Evolutionary conservation across 2,329 filamentous ascomycete species (phyloP).

Genomic region (Fusarium armeniacum): DNA sequence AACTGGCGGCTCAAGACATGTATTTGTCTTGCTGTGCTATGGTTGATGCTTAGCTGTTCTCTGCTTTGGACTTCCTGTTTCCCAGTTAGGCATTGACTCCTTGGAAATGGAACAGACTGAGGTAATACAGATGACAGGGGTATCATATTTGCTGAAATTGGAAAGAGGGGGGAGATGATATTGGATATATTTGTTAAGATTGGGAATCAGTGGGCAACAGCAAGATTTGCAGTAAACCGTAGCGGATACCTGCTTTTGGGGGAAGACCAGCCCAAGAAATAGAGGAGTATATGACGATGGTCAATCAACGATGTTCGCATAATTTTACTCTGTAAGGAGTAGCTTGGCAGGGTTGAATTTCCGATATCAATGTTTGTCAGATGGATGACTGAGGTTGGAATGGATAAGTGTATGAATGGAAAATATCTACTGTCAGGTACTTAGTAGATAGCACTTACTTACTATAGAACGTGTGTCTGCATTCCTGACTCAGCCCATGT

Average conservation of each 20-base stretch:
- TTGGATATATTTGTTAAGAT: conserved; percentile 37
- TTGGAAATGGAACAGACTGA: conserved; percentile 35
- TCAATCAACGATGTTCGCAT: conserved; percentile 8
- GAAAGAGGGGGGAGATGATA: conserved; percentile 40
- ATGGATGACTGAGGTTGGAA: not conserved
- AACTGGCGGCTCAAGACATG: conserved; percentile 32
- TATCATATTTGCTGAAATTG: conserved; percentile 27
- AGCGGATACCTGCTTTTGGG: conserved; percentile 35
- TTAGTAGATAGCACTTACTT: not conserved
- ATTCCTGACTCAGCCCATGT: conserved; percentile 7
- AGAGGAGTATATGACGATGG: conserved; percentile 37
- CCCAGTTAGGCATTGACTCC: conserved; percentile 33
- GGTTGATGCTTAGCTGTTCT: conserved; percentile 18
- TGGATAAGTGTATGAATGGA: not conserved
- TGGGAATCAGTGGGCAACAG: conserved; percentile 39
- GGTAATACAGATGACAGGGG: conserved; percentile 45
- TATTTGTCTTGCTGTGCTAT: conserved; percentile 32
- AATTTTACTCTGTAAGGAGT: conserved; percentile 23
- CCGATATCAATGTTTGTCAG: conserved; percentile 14
- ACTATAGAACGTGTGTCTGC: not conserved
- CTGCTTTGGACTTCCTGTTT: conserved; percentile 26
- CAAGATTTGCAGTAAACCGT: conserved; percentile 45
- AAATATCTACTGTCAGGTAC: not conserved
- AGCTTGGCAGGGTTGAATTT: conserved; percentile 1
- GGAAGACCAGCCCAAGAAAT: conserved; percentile 24